Evolutionary conservation across 352 stramenopile species (phyloP).

Genomic region (Phytophthora crassamura): DNA sequence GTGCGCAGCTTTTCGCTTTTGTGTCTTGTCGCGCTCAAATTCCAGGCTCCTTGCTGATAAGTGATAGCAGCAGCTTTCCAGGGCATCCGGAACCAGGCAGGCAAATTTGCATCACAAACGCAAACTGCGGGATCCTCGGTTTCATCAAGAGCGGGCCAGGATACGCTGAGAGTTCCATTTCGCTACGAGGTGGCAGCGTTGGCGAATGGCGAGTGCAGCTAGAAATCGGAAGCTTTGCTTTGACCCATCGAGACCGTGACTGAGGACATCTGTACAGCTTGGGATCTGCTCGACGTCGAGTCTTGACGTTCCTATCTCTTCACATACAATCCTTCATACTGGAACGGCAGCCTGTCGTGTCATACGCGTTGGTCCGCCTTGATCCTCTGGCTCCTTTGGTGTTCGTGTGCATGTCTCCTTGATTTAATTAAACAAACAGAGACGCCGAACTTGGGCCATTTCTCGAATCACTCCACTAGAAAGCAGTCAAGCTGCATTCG

Average conservation of each 20-base stretch:
- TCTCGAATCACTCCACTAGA: conserved; percentile 17
- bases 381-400: conserved; percentile 26
- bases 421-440: conserved; percentile 19
- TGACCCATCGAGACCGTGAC: neutral
- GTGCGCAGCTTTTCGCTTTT: too few relatives aligned
- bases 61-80: too few relatives aligned
- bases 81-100: too few relatives aligned
- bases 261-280: conserved; percentile 30
- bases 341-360: conserved; percentile 10
- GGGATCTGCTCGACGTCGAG: conserved; percentile 28
- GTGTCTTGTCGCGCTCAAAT: too few relatives aligned
- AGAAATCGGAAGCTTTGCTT: conserved; percentile 6
- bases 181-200: too few relatives aligned
- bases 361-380: conserved; percentile 21
- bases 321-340: conserved; percentile 20
- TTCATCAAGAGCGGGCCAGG: too few relatives aligned
- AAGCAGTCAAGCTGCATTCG: conserved; percentile 3
- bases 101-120: too few relatives aligned
- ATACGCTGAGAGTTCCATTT: too few relatives aligned
- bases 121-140: too few relatives aligned
- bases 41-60: too few relatives aligned
- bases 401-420: conserved; percentile 13
- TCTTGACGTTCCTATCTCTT: conserved; percentile 7
- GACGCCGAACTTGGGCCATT: conserved; percentile 23
- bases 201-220: too few relatives aligned